Evolutionary conservation across 2,329 filamentous ascomycete genomes (phyloP).

Genomic region (Aciculosporium take): DNA sequence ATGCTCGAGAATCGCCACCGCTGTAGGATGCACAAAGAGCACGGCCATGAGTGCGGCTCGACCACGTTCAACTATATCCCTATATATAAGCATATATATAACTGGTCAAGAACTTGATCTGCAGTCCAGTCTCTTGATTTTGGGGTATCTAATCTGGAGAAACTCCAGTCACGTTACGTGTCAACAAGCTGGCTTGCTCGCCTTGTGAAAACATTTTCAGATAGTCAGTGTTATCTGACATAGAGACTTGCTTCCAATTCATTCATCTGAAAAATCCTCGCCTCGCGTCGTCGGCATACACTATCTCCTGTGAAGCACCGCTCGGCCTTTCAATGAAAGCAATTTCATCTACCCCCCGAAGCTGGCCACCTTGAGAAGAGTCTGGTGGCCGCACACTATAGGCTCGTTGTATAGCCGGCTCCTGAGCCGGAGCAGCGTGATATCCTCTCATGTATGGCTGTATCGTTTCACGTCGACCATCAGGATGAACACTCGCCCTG

Average conservation of each 20-base stretch:
- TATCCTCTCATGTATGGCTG: slow-evolving; percentile 22
- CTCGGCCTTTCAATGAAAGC: slow-evolving; percentile 31
- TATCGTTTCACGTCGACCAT: slow-evolving; percentile 15
- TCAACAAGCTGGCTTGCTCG: neutral
- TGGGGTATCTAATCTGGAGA: neutral
- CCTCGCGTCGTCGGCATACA: slow-evolving; percentile 29
- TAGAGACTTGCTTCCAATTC: neutral
- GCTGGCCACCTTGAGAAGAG: slow-evolving; percentile 14
- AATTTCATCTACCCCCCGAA: slow-evolving; percentile 23
- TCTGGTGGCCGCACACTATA: slow-evolving; percentile 30
- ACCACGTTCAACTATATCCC: neutral
- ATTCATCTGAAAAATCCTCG: slow-evolving; percentile 22
- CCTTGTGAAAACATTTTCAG: neutral
- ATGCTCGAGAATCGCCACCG: too few relatives aligned
- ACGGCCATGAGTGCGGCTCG: too few relatives aligned
- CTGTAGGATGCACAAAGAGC: too few relatives aligned
- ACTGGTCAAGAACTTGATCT: neutral
- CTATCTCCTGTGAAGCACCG: slow-evolving; percentile 26
- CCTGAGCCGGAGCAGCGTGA: slow-evolving; percentile 11
- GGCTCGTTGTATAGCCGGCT: slow-evolving; percentile 12
- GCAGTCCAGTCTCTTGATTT: neutral
- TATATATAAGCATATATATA: neutral
- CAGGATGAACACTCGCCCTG: slow-evolving; percentile 14
- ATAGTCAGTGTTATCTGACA: neutral
- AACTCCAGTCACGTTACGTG: neutral